Evolutionary conservation across 2,329 filamentous ascomycete species (phyloP).

Genomic region (Periglandula ipomoeae): DNA sequence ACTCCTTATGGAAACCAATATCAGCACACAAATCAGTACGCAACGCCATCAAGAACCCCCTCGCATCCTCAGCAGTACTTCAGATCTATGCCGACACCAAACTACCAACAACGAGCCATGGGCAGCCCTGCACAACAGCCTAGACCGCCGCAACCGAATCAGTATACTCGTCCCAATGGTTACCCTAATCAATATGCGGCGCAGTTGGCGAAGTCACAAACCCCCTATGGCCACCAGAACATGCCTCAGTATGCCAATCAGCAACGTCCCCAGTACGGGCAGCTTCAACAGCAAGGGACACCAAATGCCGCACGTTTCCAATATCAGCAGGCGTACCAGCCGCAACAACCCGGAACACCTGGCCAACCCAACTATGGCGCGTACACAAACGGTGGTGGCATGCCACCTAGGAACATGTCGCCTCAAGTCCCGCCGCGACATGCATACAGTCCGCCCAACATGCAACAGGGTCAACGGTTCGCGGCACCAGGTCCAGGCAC

Average conservation of each 20-base stretch:
- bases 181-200: constrained; percentile 38
- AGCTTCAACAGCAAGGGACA: constrained; percentile 32
- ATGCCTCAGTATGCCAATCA: constrained; percentile 39
- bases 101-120: constrained; percentile 33
- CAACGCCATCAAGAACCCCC: constrained; percentile 36
- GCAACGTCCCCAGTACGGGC: constrained; percentile 32
- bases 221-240: constrained; percentile 41
- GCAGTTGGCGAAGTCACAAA: constrained; percentile 42
- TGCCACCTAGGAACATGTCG: constrained; percentile 34
- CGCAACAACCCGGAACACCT: constrained; percentile 24
- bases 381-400: constrained; percentile 35
- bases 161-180: constrained; percentile 41
- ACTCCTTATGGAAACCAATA: constrained; percentile 36
- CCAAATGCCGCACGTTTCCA: constrained; percentile 32
- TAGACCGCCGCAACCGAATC: constrained; percentile 33
- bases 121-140: constrained; percentile 19
- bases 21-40: constrained; percentile 34
- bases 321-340: constrained; percentile 29
- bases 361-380: constrained; percentile 26
- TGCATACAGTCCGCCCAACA: constrained; percentile 29
- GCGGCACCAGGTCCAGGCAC: constrained; percentile 21
- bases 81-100: constrained; percentile 26
- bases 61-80: constrained; percentile 37
- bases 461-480: constrained; percentile 23
- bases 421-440: constrained; percentile 32